Conservation (phyloP, 768 basidiomycete species). For the Pholiota molesta region DNA sequence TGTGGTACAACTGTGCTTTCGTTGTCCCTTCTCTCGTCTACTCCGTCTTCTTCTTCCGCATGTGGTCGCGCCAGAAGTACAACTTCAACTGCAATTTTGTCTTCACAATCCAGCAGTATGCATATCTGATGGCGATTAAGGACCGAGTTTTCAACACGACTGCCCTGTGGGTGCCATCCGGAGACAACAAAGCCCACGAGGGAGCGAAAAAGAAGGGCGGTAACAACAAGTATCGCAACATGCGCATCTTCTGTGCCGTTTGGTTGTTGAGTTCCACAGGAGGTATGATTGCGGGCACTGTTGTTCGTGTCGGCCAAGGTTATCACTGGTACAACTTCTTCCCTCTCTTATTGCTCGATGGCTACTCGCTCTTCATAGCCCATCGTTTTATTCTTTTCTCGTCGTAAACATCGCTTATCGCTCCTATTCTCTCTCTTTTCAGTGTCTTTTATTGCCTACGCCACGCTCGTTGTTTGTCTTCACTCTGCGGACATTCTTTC, state of each 20-base stretch:
- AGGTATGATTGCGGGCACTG: conserved; percentile 20
- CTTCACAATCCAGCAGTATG: conserved; percentile 30
- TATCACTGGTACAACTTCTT: conserved; percentile 26
- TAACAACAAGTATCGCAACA: conserved; percentile 32
- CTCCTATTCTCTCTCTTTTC: background rate
- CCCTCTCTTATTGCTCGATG: conserved; percentile 22
- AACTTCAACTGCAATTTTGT: conserved; percentile 27
- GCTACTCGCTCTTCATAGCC: conserved; percentile 23
- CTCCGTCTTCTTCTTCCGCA: conserved; percentile 26
- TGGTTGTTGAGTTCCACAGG: conserved; percentile 25
- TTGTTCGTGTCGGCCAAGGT: conserved; percentile 23
- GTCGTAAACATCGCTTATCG: conserved; percentile 1
- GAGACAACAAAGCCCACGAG: conserved; percentile 27
- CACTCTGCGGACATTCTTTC: background rate
- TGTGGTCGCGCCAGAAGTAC: conserved; percentile 30
- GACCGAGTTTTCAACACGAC: conserved; percentile 29
- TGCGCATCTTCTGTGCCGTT: conserved; percentile 28
- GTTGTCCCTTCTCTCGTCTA: conserved; percentile 30
- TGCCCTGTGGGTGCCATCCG: conserved; percentile 31
- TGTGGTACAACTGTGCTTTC: conserved; percentile 29
- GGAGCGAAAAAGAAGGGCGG: conserved; percentile 24
- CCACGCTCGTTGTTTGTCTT: background rate
- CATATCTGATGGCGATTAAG: conserved; percentile 32
- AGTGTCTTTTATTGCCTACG: background rate
- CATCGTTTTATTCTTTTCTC: conserved; percentile 27